Conservation (phyloP, 148 eudicot genomes). For the Amaranthus palmeri region DNA sequence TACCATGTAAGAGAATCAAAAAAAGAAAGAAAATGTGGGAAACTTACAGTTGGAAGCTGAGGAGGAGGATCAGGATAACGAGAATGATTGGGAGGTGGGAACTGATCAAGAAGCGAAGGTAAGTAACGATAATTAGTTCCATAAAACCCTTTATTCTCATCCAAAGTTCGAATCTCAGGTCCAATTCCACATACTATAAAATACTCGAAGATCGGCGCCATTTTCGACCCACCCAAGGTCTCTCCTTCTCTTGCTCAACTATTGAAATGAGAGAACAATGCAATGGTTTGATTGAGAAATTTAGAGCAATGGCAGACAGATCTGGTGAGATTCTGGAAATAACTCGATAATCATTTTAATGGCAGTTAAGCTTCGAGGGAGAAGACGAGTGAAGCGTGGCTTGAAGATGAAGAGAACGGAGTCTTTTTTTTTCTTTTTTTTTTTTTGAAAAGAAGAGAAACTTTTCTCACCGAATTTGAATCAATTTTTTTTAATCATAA, state of each 20-base stretch:
- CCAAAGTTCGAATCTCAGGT: constrained; percentile 75
- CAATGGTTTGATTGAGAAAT: too few species aligned
- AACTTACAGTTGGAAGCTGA: constrained; percentile 75
- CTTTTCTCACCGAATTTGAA: too few species aligned
- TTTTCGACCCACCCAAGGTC: constrained; percentile 15
- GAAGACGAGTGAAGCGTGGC: too few species aligned
- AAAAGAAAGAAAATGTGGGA: background rate
- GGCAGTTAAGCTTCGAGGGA: too few species aligned
- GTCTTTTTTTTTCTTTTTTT: too few species aligned
- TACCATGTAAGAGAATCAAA: background rate
- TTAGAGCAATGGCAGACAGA: too few species aligned
- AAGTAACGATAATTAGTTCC: constrained; percentile 55
- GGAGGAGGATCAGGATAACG: constrained; percentile 83
- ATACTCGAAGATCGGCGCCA: constrained; percentile 76
- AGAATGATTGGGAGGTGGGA: constrained; percentile 62
- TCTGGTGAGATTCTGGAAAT: too few species aligned
- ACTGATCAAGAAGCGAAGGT: constrained; percentile 78
- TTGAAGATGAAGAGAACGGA: too few species aligned
- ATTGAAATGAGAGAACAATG: background rate
- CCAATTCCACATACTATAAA: constrained; percentile 92
- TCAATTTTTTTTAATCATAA: too few species aligned
- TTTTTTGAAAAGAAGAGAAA: too few species aligned
- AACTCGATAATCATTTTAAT: too few species aligned
- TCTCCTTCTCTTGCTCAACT: background rate
- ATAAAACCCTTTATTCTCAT: constrained; percentile 60